Evolutionary conservation across 192 early-diverging fungal genomes (phyloP), one percentile per base, ranked within the genome.

Genomic region (Coemansia sp.): DNA sequence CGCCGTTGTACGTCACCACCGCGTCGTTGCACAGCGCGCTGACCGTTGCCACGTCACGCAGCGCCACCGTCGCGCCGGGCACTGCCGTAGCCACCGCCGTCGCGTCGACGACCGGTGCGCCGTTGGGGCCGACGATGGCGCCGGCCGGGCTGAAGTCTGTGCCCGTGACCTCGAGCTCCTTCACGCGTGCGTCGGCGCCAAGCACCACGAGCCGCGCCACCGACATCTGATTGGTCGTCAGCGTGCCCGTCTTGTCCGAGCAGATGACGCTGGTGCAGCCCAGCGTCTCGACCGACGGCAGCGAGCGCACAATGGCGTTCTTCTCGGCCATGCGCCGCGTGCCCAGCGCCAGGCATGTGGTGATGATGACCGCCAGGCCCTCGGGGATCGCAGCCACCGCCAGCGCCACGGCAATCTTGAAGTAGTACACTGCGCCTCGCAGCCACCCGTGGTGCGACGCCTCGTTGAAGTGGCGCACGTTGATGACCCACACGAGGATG

Each of bases 381-480:
- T 99, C 97, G 60, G 97, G 97, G 69, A 99, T 99, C 41, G 95
- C 95, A 51, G 97, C 95, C 21, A 99, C 95, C 33, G 95, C 97
- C 52, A 99, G 82, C 2, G 97, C 95, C 49, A 99, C 95, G 22
- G 95, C 97, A 44, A 97, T 98, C 81, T 97, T 98, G 79, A 99
- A 99, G 82, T 97, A 97, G 80, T 98, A 97, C 53, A 99, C 81
- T 47, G 94, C 93, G 54, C 97, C 95, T 62, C 89, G 87, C 57
- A 98, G 57, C 95, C 94, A 98, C 33, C 91, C 93, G 61, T 89
- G 84, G 76, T 91, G 89, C 39, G 86, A 71, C 18, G 87, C 85
- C 67, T 99, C 95, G 72, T 75, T 85, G 68, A 99, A 99, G 74
- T 99, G 96, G 39, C 93, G 88, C 60, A 99, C 90, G 81, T 99